Conservation (phyloP, 768 basidiomycete species). For the Mycena maculata region DNA sequence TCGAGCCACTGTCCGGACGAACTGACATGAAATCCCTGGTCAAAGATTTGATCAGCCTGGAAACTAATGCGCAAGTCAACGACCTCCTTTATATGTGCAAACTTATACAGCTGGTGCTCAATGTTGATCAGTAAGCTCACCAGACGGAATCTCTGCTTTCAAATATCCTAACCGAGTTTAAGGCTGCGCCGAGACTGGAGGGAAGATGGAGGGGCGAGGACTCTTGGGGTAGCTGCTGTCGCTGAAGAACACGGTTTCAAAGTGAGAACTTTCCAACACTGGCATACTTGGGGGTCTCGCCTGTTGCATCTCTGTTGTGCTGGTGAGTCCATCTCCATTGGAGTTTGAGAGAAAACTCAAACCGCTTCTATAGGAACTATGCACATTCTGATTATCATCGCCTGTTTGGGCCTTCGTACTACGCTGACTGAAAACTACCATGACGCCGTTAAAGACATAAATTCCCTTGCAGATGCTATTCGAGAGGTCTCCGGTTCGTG, state of each 20-base stretch:
- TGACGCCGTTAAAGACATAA: not conserved
- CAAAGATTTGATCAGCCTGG: not conserved
- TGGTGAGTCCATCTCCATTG: not conserved
- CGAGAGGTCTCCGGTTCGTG: not conserved
- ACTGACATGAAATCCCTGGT: not conserved
- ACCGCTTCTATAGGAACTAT: not conserved
- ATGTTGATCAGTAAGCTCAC: slow-evolving; percentile 4
- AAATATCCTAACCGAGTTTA: no score
- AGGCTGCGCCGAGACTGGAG: not conserved
- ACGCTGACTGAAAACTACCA: not conserved
- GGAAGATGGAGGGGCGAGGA: not conserved
- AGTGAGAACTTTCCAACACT: not conserved
- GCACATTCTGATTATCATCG: not conserved
- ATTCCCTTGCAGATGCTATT: not conserved
- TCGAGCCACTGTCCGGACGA: not conserved
- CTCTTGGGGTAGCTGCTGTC: not conserved
- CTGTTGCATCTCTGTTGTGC: not conserved
- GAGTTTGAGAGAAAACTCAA: not conserved
- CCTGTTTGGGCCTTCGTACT: not conserved
- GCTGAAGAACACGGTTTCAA: not conserved
- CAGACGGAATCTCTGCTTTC: not conserved
- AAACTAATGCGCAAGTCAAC: not conserved
- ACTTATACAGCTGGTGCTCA: not conserved
- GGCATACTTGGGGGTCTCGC: not conserved
- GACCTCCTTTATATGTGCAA: slow-evolving; percentile 14